Base-by-base conservation (phyloP, 129 eudicot genomes). In the Tagetes patula region DNA sequence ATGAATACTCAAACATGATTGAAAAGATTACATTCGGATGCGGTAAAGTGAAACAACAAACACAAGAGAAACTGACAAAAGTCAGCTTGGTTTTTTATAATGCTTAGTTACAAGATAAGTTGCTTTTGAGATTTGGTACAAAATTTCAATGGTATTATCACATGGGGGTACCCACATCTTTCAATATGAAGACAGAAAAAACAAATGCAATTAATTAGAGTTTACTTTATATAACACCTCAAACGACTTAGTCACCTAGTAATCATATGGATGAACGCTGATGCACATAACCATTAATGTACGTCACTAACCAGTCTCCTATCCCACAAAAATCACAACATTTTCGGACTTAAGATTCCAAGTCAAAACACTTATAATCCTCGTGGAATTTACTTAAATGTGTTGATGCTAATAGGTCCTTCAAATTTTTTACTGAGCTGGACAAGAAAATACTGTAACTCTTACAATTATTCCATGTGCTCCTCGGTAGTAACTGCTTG, bases 401-500 rank as follows among this genome's bases (percentile, higher is more conserved):
- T 33, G 67, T 65, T 38, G 30, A 50, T 41, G 40, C 36, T 53
- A 55, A 67, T 33, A 59, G 2, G 0, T 59, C 1, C 14, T 59
- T 59, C 9, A 11, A 60, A 60, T 11, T 59, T 70, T 27, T 20
- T 30, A 36, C 20, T 36, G 14, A 75, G 40, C 2, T 14, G 39
- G 47, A 40, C 36, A 39, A 10, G 30, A 61, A 36, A 49, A 74
- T 49, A 34, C 67, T 34, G 69, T 64, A 64, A 64, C 6, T 71
- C 87, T 93, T 82, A 93, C 98, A 67, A 93, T 93, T 46, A 93
- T 93, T 32, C 98, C 98, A 77, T 93, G 98, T 54, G 98, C 98
- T 77, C 98, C 96, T 78, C 98, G 82, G 87, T 93, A 93, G 85
- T 93, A 93, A 78, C 98, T 93, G 92, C 98, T 93, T 2, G 98